Base-by-base conservation (phyloP, 176 grass and related monocot species). In the Oryza glaberrima region DNA sequence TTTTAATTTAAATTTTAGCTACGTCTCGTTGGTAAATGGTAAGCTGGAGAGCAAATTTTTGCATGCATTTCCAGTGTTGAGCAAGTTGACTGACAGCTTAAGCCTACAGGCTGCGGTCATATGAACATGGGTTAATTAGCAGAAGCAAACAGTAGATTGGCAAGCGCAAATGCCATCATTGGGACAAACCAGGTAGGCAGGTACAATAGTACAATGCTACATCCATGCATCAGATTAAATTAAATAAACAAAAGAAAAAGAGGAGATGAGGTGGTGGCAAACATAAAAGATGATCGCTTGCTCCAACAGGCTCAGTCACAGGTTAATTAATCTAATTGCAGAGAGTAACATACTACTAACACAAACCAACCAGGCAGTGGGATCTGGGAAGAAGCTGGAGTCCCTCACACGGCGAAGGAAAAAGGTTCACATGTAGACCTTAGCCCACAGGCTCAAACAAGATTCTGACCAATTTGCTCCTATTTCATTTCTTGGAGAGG, bases 401-500 rank as follows among this genome's bases (percentile, higher is more conserved):
- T 9, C 30, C 19, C 47, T 54, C 51, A 6, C 23, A 23, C 44
- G 22, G 28, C 3, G 9, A 65, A 48, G 36, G 14, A 34, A 28
- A 28, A 3, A 54, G 72, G 80, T 51, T 83, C 88, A 90, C 84
- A 79, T 83, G 88, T 36, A n/a, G 69, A n/a, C n/a, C 63, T 64
- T 69, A 17, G 66, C 15, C n/a, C 34, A 32, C n/a, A 14, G 30
- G 40, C 3, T 9, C n/a, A 67, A 45, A 14, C 78, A 60, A 45
- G 25, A 80, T 85, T 70, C 77, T 61, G 36, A 52, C 77, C 70
- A 49, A 48, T 73, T 48, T 64, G 38, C 20, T 51, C 14, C 20
- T 41, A 30, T 58, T 17, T 56, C 65, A 63, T 78, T 22, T 65
- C 81, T 28, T 19, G 51, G 52, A 28, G 11, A 86, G 22, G 72